These are phyloP conservation scores for Hyphodiscus sp. DNA, from an alignment of 2,329 filamentous ascomycete species.

Conservation along the genomic window DNA sequence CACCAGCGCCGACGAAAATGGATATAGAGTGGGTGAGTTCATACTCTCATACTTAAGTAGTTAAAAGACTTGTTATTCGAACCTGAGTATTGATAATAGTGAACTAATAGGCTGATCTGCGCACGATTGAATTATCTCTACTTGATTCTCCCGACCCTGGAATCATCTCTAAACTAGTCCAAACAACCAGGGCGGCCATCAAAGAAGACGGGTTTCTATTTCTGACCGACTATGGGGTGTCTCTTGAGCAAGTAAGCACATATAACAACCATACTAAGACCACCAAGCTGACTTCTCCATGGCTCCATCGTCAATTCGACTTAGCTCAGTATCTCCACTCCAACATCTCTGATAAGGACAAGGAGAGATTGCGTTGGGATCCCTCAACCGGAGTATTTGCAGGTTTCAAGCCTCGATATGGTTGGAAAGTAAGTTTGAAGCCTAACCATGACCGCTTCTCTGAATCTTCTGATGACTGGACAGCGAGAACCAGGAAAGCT, in stretches of 20 bases:
- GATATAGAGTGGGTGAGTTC: too few species aligned
- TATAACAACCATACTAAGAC: not conserved
- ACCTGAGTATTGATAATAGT: too few species aligned
- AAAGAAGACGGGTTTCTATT: constrained; percentile 40
- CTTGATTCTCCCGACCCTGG: constrained; percentile 37
- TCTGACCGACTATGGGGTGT: constrained; percentile 44
- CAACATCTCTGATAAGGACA: constrained; percentile 44
- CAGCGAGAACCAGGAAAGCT: constrained; percentile 35
- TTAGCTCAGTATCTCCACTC: constrained; percentile 45
- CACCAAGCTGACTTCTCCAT: not conserved
- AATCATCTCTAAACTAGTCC: constrained; percentile 38
- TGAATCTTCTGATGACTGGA: too few species aligned
- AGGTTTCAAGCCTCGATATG: constrained; percentile 43
- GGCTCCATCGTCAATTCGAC: constrained; percentile 44
- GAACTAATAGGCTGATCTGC: too few species aligned
- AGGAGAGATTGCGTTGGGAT: constrained; percentile 40
- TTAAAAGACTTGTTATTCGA: too few species aligned
- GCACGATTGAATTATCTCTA: constrained; percentile 36
- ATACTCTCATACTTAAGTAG: too few species aligned
- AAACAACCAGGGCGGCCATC: constrained; percentile 38
- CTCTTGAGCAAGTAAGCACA: constrained; percentile 27
- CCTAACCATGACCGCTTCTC: too few species aligned
- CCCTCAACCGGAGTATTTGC: constrained; percentile 42
- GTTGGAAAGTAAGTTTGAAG: constrained; percentile 32
- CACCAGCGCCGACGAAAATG: too few species aligned